Percentiles rank a stretch among this genome's conserved stretches.
These are phyloP conservation scores for Fraxinus excelsior DNA, from an alignment of 257 asterid species.

Conservation along the genomic window DNA sequence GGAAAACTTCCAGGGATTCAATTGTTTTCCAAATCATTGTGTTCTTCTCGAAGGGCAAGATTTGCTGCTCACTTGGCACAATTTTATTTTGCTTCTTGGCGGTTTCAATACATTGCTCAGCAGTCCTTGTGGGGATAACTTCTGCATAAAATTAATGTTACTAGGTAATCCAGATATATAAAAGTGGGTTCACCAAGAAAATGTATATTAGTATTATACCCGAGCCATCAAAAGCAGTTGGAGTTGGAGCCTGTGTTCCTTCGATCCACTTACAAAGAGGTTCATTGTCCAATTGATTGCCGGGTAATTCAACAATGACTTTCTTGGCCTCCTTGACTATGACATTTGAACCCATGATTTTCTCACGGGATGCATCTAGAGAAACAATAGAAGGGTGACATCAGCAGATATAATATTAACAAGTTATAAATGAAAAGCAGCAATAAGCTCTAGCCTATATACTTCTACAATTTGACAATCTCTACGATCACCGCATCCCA, in stretches of 20 bases:
- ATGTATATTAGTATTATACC: slow-evolving; percentile 35
- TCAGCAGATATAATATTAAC: slow-evolving; percentile 15
- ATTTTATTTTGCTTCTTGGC: slow-evolving; percentile 24
- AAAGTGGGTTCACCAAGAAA: slow-evolving; percentile 2
- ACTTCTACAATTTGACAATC: slow-evolving; percentile 6
- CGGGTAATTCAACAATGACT: slow-evolving; percentile 30
- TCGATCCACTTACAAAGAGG: slow-evolving; percentile 68
- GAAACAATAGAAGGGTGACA: slow-evolving; percentile 38
- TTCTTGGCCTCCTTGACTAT: slow-evolving; percentile 22
- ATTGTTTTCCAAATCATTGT: slow-evolving; percentile 62
- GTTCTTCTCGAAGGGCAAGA: slow-evolving; percentile 67
- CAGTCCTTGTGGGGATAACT: slow-evolving; percentile 29
- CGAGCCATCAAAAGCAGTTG: slow-evolving; percentile 40
- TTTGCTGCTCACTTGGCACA: slow-evolving; percentile 32
- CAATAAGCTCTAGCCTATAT: not conserved
- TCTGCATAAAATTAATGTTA: slow-evolving; percentile 32
- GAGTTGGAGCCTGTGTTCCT: slow-evolving; percentile 48
- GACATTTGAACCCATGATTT: slow-evolving; percentile 25
- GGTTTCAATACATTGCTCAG: slow-evolving; percentile 32
- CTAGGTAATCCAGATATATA: slow-evolving; percentile 1
- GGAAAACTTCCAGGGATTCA: slow-evolving; percentile 72
- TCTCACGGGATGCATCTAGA: slow-evolving; percentile 28
- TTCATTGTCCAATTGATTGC: slow-evolving; percentile 50
- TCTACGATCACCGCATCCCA: not conserved
- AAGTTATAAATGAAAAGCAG: slow-evolving; percentile 14